Base-by-base conservation (phyloP, 2,329 filamentous ascomycete species). In the Podosphaera fusca region DNA sequence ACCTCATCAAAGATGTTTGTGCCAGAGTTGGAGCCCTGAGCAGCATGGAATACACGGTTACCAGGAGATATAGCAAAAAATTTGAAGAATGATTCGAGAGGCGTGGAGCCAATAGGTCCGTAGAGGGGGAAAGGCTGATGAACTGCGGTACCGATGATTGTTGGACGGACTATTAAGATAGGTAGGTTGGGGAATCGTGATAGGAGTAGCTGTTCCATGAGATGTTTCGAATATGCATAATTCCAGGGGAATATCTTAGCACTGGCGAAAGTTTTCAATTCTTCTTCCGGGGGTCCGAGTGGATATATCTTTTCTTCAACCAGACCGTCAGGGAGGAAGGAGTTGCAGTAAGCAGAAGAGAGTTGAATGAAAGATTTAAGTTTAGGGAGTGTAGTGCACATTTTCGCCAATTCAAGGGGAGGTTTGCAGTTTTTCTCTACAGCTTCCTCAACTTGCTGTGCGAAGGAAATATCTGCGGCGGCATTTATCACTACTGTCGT, bases 1-100 rank as follows among this genome's bases (percentile, higher is more conserved):
- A 59, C 54, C 29, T 61, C 58, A 29, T 59, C 59, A 35, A 58
- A 57, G 14, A 58, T 45, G 33, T 60, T 59, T 7, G 51, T 40
- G 5, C 56, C 58, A 2, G 50, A 51, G 21, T 7, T 40, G 2
- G 55, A 40, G n/a, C 53, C 53, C 5, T 51, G n/a, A n/a, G 56
- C 12, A 9, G 55, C 52, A 33, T 59, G 55, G n/a, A 57, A 49
- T 33, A 59, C 49, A 4, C 57, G 47, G n/a, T 46, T 56, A 1
- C 58, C 50, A 2, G 51, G 29, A 42, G 50, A 52, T 12, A 51
- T 14, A 12, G 30, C 30, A 2, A 58, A 35, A 7, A 57, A 49
- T 7, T 35, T 38, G 36, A 51, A 58, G 40, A 55, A 42, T 36
- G 46, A 56, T 29, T 57, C 58, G 29, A 58, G 29, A 14, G 58